These are phyloP conservation scores for Schwanniomyces occidentalis DNA, from an alignment of 805 yeast genomes.

Conservation along the genomic window DNA sequence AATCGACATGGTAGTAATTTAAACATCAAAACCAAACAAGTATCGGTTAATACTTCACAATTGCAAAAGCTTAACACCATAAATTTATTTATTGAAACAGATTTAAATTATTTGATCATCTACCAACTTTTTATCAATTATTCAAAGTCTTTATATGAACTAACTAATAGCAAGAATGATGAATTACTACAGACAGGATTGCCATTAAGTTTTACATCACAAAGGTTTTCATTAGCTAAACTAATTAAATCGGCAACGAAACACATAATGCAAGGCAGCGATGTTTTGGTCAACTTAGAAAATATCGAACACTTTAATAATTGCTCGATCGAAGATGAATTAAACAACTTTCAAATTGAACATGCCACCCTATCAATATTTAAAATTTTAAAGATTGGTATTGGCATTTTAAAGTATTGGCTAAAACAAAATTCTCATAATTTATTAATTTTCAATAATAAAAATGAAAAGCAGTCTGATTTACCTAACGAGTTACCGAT, in stretches of 20 bases:
- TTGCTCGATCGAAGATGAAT: constrained; percentile 29
- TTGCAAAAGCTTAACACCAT: constrained; percentile 25
- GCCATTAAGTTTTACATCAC: constrained; percentile 30
- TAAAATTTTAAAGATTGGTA: constrained; percentile 34
- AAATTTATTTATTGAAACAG: constrained; percentile 43
- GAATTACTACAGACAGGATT: constrained; percentile 33
- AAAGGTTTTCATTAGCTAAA: constrained; percentile 26
- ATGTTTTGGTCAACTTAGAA: constrained; percentile 23
- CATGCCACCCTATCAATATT: constrained; percentile 27
- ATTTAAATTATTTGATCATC: constrained; percentile 38
- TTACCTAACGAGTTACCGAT: not conserved
- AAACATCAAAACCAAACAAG: constrained; percentile 38
- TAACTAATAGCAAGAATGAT: constrained; percentile 25
- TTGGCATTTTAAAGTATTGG: constrained; percentile 34
- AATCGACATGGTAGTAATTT: constrained; percentile 48
- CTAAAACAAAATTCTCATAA: constrained; percentile 40
- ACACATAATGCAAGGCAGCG: constrained; percentile 28
- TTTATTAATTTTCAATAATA: constrained; percentile 30
- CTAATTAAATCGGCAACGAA: constrained; percentile 34
- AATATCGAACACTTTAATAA: constrained; percentile 37
- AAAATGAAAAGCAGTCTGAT: constrained; percentile 11
- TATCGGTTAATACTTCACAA: constrained; percentile 36
- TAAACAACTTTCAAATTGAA: constrained; percentile 26
- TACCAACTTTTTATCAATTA: constrained; percentile 38
- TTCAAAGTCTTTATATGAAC: constrained; percentile 33